These are phyloP conservation scores for Imleria badia DNA, from an alignment of 768 basidiomycete genomes.

Conservation along the genomic window DNA sequence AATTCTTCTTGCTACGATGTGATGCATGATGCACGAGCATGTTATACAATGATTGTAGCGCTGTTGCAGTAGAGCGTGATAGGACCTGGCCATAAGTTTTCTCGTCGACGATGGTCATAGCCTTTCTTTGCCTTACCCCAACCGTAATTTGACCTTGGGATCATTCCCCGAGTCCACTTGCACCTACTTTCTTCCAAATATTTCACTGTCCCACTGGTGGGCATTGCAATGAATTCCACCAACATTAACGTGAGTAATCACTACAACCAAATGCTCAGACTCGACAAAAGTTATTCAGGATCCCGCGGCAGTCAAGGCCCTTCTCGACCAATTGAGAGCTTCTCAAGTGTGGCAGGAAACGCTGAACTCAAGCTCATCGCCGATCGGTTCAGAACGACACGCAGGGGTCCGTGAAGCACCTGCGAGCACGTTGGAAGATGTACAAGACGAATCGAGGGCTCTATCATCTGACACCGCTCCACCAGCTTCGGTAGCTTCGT, in stretches of 20 bases:
- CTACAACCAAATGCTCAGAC: neutral
- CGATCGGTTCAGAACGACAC: neutral
- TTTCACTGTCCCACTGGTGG: neutral
- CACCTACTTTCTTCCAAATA: neutral
- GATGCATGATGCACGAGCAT: too few species aligned
- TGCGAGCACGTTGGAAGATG: conserved; percentile 3
- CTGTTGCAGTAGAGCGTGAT: too few species aligned
- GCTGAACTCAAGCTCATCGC: conserved; percentile 17
- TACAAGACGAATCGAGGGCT: conserved; percentile 4
- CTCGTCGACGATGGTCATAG: too few species aligned
- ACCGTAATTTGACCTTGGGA: too few species aligned
- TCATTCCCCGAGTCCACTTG: neutral
- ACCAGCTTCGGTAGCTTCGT: conserved; percentile 49
- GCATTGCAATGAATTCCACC: conserved; percentile 34
- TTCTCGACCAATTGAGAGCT: conserved; percentile 65
- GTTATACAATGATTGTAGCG: too few species aligned
- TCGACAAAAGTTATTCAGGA: conserved; percentile 45
- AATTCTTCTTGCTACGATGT: too few species aligned
- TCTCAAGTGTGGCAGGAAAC: conserved; percentile 71
- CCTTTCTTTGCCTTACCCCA: too few species aligned
- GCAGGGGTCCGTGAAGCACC: conserved; percentile 6
- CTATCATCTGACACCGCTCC: conserved; percentile 22
- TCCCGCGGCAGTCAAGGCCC: conserved; percentile 60
- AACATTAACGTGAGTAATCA: conserved; percentile 55
- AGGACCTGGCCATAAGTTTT: too few species aligned